Evolutionary conservation across 352 stramenopile species (phyloP).

Genomic region (Blastocystis sp.): DNA sequence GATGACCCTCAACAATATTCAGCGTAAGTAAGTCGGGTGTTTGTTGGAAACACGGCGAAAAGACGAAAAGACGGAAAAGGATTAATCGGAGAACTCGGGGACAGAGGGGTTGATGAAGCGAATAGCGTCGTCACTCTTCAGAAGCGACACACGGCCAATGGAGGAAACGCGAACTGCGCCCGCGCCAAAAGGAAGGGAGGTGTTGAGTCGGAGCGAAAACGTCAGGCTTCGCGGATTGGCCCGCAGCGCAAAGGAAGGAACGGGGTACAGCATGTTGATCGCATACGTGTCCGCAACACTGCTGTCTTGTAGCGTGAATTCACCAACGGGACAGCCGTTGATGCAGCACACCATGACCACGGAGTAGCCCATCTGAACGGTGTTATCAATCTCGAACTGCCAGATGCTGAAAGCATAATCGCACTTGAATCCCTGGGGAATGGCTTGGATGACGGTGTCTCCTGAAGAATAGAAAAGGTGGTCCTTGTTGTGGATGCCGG

Average conservation of each 20-base stretch:
- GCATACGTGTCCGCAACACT: conserved; percentile 5
- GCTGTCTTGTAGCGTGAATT: conserved; percentile 21
- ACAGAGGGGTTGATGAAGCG: conserved; percentile 6
- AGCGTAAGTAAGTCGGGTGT: background rate
- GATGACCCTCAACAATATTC: conserved; percentile 15
- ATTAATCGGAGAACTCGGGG: background rate
- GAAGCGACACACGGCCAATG: conserved; percentile 38
- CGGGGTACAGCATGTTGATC: conserved; percentile 47
- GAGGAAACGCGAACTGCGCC: conserved; percentile 50
- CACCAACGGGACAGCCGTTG: conserved; percentile 12
- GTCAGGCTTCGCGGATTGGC: background rate
- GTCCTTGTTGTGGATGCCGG: background rate
- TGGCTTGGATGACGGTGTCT: conserved; percentile 4
- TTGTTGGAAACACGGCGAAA: conserved; percentile 40
- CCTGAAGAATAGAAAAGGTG: conserved; percentile 28
- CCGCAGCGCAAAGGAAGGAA: background rate
- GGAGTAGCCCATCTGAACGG: background rate
- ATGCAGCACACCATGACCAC: conserved; percentile 15
- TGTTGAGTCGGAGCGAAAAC: conserved; percentile 15
- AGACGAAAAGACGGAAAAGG: conserved; percentile 42
- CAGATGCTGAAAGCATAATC: conserved; percentile 58
- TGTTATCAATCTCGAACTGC: conserved; percentile 57
- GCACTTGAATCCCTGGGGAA: background rate
- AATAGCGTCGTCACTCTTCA: background rate
- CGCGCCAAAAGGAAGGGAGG: conserved; percentile 33